Percentiles rank a stretch among this genome's conserved stretches.
Evolutionary conservation across 352 stramenopile species (phyloP).

Genomic region (Phytopythium ostracodes): DNA sequence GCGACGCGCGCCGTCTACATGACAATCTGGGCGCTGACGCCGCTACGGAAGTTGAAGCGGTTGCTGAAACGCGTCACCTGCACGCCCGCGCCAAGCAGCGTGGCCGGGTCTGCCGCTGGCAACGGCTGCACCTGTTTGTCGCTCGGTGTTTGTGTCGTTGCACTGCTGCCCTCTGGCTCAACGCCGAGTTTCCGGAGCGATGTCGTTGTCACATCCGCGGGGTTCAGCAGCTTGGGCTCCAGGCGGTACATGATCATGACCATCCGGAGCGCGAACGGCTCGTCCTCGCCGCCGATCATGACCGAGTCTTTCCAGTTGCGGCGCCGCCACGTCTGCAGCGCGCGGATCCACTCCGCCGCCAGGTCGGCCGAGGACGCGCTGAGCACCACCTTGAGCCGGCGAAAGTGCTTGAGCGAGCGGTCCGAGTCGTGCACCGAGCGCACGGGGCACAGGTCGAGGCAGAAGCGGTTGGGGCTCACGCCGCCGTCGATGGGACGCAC

Average conservation of each 20-base stretch:
- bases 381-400: constrained; percentile 45
- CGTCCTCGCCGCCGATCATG: constrained; percentile 61
- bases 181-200: constrained; percentile 49
- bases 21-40: constrained; percentile 26
- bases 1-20: neutral
- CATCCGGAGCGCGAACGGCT: constrained; percentile 57
- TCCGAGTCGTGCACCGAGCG: constrained; percentile 75
- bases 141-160: constrained; percentile 8
- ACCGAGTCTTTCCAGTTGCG: constrained; percentile 73
- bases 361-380: constrained; percentile 49
- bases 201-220: constrained; percentile 22
- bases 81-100: constrained; percentile 16
- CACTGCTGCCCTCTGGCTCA: constrained; percentile 21
- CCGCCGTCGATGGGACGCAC: constrained; percentile 36
- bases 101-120: constrained; percentile 10
- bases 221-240: constrained; percentile 56
- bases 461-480: constrained; percentile 61
- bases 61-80: constrained; percentile 28
- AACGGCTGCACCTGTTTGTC: constrained; percentile 17
- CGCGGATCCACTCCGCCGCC: constrained; percentile 54
- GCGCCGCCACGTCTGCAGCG: constrained; percentile 69
- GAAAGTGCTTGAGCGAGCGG: constrained; percentile 61
- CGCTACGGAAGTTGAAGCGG: constrained; percentile 22
- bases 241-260: constrained; percentile 67
- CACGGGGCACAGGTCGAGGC: constrained; percentile 65